Evolutionary conservation across 2,329 filamentous ascomycete genomes (phyloP), one percentile per base, ranked within the genome.

Genomic region (Lecanicillium sp.): DNA sequence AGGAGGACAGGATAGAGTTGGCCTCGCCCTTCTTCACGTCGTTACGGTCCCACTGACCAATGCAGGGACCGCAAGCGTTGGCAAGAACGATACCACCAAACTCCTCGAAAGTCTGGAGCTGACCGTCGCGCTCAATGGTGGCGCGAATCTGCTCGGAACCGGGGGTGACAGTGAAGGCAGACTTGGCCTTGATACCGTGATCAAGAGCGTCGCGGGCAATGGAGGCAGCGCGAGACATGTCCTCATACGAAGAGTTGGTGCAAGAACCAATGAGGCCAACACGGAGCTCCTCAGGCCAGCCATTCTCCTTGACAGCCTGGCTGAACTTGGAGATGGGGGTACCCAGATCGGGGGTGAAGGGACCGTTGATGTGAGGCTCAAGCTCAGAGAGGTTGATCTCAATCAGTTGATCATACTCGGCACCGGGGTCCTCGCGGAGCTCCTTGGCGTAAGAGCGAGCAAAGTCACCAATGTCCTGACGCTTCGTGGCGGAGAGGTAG

Each of bases 261-360:
- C 93, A 98, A 62, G 90, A 96, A 59, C 93, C 93, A 62, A 98
- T 97, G 50, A 98, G 77, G 65, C 91, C 91, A 58, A 95, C 93
- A 77, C 95, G 96, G 63, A 98, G 79, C 66, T 95, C 90, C 70
- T 93, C 84, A 17, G 93, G 93, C 93, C 93, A 98, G 69, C 84
- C 82, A 75, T 98, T 95, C 63, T 84, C 83, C 77, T 94, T 90
- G 63, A 91, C 91, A 58, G 89, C 88, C 64, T 94, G 85, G 72
- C 87, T 89, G 76, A 97, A 95, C 77, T 96, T 93, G 73, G 89
- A 95, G 68, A 98, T 94, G 44, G 93, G 93, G 7, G 93, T 97
- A 48, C 90, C 90, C 72, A 98, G 78, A 81, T 98, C 93, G 53
- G 93, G 93, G 23, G 93, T 98, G 81, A 97, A 97, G 56, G 93